Evolutionary conservation across 805 yeast species (phyloP), one percentile per base, ranked within the genome.

Genomic region (Wickerhamomyces kurtzmanii): DNA sequence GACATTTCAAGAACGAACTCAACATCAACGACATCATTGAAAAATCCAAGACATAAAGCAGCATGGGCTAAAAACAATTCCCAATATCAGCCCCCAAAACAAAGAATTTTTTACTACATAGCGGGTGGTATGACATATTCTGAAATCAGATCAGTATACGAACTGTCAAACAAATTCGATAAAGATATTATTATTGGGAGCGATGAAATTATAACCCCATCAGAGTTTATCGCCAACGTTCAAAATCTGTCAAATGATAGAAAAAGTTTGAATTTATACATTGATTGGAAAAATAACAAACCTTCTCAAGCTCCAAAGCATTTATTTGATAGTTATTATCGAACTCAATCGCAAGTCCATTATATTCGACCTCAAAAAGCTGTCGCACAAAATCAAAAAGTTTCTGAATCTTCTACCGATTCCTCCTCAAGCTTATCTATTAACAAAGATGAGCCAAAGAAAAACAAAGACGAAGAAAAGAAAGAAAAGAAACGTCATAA

Each of bases 81-180:
- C 4, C 43, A 42, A 26, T 45, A 38, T 22, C 55, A 49, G 25
- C 57, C 56, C 3, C 59, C 62, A 26, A 61, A 74, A 38, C 95
- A 84, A 46, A 61, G 91, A 27, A 61, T 87, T 6, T 70, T 87
- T 38, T 71, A 86, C 31, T 91, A 75, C 45, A 68, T 85, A 16
- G 79, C 94, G 2, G 99, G 99, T 14, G 98, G 97, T 7, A 54
- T 82, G 13, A 84, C 97, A 0, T 71, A 78, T 39, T 69, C 87
- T 3, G 99, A 91, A 51, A 57, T 80, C 17, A 68, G 89, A 36
- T 67, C 83, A 9, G 75, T 77, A 4, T 77, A 82, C 41, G 89
- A 83, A 37, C 62, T 85, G 26, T 68, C 84, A 7, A 53, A 58
- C 12, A 51, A 65, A 24, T 62, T 71, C 32, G 71, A 79, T 43